Conservation (phyloP, 2,329 filamentous ascomycete species). For the Talaromyces funiculosus region DNA sequence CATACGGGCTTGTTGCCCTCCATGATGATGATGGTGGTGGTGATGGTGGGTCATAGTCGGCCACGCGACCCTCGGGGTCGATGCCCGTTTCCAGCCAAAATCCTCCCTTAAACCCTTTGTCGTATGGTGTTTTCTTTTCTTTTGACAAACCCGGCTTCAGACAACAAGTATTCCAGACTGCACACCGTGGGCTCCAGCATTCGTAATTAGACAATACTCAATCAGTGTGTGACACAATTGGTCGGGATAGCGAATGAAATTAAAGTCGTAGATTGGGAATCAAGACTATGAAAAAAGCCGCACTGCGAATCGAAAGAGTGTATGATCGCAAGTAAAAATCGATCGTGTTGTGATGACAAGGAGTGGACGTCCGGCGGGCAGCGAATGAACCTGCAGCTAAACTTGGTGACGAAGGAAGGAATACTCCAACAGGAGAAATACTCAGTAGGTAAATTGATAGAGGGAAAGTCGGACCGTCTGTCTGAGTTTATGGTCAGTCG, state of each 20-base stretch:
- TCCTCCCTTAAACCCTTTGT: background rate
- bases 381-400: slow-evolving; percentile 2
- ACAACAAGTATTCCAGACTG: slow-evolving; percentile 6
- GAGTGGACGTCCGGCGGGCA: slow-evolving; percentile 5
- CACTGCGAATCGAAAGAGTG: background rate
- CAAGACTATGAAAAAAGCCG: background rate
- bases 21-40: slow-evolving; percentile 13
- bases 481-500: background rate
- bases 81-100: background rate
- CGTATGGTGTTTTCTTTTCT: background rate
- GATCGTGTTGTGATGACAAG: background rate
- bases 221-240: background rate
- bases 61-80: slow-evolving; percentile 10
- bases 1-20: slow-evolving; percentile 4
- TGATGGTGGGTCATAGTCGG: slow-evolving; percentile 15
- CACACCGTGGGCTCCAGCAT: background rate
- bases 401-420: slow-evolving; percentile 1
- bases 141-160: slow-evolving; percentile 1
- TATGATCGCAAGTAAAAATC: background rate
- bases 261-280: background rate
- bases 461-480: background rate
- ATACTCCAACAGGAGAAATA: slow-evolving; percentile 3
- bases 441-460: background rate
- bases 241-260: background rate
- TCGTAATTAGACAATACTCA: background rate